Conservation (phyloP, 192 early-diverging fungal species). For the Backusella liffmaniae region DNA sequence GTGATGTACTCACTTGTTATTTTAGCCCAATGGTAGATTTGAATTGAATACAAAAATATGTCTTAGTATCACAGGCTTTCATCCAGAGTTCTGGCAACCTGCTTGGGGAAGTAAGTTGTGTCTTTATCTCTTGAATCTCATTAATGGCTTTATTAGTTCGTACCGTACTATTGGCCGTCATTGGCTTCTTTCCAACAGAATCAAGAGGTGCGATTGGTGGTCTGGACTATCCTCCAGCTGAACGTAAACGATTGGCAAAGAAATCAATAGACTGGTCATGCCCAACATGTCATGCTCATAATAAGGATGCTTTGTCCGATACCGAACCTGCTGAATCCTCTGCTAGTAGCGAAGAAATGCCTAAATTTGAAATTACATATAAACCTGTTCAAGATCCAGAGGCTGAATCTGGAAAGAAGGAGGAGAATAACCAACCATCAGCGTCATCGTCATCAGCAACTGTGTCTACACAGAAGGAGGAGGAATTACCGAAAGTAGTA, state of each 20-base stretch:
- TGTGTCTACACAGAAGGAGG: background rate
- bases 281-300: constrained; percentile 30
- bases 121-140: background rate
- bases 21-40: constrained; percentile 80
- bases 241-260: constrained; percentile 60
- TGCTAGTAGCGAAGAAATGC: background rate
- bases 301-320: constrained; percentile 39
- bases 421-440: background rate
- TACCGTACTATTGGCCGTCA: constrained; percentile 83
- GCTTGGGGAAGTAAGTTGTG: constrained; percentile 83
- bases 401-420: background rate
- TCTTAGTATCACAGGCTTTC: constrained; percentile 89
- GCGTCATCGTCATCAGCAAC: background rate
- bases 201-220: constrained; percentile 82
- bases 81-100: constrained; percentile 95
- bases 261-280: constrained; percentile 43
- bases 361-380: constrained; percentile 8
- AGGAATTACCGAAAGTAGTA: background rate
- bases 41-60: constrained; percentile 94
- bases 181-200: constrained; percentile 88
- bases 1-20: background rate
- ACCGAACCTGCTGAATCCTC: background rate
- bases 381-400: background rate
- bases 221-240: constrained; percentile 66
- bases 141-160: constrained; percentile 52